Evolutionary conservation across 148 eudicot species (phyloP).

Genomic region (Pharnaceum exiguum): DNA sequence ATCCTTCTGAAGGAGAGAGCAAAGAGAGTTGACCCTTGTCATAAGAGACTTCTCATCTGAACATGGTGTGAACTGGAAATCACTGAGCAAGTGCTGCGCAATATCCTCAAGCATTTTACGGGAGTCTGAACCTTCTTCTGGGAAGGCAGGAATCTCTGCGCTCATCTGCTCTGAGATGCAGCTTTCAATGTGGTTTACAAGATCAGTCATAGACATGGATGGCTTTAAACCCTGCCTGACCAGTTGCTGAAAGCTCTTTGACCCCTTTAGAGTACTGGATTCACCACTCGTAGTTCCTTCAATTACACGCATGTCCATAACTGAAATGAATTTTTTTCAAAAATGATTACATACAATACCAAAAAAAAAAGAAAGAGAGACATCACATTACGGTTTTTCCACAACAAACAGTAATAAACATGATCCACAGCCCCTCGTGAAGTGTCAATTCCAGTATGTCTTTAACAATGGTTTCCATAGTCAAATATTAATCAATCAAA

Average conservation of each 20-base stretch:
- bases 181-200: constrained; percentile 59
- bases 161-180: constrained; percentile 47
- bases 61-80: constrained; percentile 38
- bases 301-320: constrained; percentile 41
- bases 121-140: constrained; percentile 38
- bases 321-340: constrained; percentile 13
- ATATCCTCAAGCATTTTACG: constrained; percentile 55
- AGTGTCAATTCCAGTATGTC: too few species aligned
- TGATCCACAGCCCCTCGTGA: too few species aligned
- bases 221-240: constrained; percentile 41
- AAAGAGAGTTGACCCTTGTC: constrained; percentile 70
- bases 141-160: constrained; percentile 26
- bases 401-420: too few species aligned
- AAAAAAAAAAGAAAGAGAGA: neutral
- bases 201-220: constrained; percentile 69
- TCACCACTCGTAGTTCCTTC: constrained; percentile 36
- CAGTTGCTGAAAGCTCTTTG: constrained; percentile 39
- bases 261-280: constrained; percentile 7
- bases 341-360: neutral
- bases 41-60: constrained; percentile 74
- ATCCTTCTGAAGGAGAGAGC: constrained; percentile 54
- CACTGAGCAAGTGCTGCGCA: constrained; percentile 52
- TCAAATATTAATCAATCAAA: too few species aligned
- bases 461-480: too few species aligned
- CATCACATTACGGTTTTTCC: neutral